Evolutionary conservation across 1,139 yeast genomes (phyloP).

Genomic region (Lodderomyces parapsilosis): DNA sequence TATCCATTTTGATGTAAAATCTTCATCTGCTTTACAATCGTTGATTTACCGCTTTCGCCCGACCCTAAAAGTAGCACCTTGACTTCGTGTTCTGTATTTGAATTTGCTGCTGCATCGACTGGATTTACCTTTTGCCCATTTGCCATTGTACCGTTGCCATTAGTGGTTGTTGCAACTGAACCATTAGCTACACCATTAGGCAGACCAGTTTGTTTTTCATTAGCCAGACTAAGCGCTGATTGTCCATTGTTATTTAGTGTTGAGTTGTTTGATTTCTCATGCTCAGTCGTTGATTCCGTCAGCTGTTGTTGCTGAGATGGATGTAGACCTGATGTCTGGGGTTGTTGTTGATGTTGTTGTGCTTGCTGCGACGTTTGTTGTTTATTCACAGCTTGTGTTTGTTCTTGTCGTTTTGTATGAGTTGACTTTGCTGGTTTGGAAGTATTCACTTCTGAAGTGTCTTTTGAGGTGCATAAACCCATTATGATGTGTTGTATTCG

Average conservation of each 20-base stretch:
- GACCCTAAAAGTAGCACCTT: slow-evolving; percentile 71
- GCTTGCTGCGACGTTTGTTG: slow-evolving; percentile 4
- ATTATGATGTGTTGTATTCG: no score
- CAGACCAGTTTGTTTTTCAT: slow-evolving; percentile 4
- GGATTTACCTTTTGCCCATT: slow-evolving; percentile 11
- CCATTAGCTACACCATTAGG: slow-evolving; percentile 8
- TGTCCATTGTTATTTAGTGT: slow-evolving; percentile 7
- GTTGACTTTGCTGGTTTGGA: slow-evolving; percentile 8
- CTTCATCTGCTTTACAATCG: slow-evolving; percentile 73
- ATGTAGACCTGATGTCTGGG: slow-evolving; percentile 4
- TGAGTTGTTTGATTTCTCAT: slow-evolving; percentile 2
- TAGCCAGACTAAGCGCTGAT: slow-evolving; percentile 2
- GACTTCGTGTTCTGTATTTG: slow-evolving; percentile 37
- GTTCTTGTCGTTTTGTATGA: slow-evolving; percentile 15
- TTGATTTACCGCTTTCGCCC: slow-evolving; percentile 79
- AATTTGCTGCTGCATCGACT: slow-evolving; percentile 13
- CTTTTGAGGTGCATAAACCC: slow-evolving; percentile 18
- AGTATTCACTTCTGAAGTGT: slow-evolving; percentile 5
- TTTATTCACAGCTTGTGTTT: slow-evolving; percentile 11
- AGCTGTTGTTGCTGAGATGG: slow-evolving; percentile 1
- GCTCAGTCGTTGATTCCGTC: slow-evolving; percentile 2
- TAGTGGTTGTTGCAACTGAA: slow-evolving; percentile 1
- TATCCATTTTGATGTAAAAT: slow-evolving; percentile 73
- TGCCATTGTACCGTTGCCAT: slow-evolving; percentile 7
- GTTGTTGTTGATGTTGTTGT: slow-evolving; percentile 6